A percentile compares a stretch with the other conserved stretches of the same genome.
phyloP scores from a whole-genome alignment of 116 monocot genomes.

The Papilionanthe hybrid region DNA sequence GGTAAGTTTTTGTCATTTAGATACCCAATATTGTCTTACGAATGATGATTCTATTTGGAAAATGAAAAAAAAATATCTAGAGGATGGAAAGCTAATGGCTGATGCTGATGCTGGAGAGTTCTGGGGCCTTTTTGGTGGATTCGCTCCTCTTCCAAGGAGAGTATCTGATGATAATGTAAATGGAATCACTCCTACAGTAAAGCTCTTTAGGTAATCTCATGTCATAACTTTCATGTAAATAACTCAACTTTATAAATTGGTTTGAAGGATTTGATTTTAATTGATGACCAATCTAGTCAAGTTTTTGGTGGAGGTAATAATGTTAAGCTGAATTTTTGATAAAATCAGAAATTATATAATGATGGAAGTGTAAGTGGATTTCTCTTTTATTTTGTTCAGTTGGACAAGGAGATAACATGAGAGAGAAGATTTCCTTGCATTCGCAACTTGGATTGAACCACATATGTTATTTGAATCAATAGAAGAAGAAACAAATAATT shows the following conservation, averaged over 20 bases:
- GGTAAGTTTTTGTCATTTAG: slow-evolving; percentile 42
- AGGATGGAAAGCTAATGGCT: slow-evolving; percentile 83
- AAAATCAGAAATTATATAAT: background rate
- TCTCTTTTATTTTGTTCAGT: background rate
- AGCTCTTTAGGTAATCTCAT: slow-evolving; percentile 42
- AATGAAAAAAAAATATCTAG: slow-evolving; percentile 25
- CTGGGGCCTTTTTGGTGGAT: slow-evolving; percentile 75
- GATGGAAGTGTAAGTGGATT: background rate
- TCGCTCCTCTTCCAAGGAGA: slow-evolving; percentile 75
- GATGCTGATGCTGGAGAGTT: slow-evolving; percentile 78
- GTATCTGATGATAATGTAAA: slow-evolving; percentile 28
- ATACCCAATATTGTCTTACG: background rate
- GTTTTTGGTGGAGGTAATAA: background rate
- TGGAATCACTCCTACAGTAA: slow-evolving; percentile 21
- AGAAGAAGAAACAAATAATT: background rate
- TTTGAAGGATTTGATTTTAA: background rate
- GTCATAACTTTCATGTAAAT: background rate
- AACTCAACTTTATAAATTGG: background rate
- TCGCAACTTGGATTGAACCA: background rate
- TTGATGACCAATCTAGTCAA: background rate
- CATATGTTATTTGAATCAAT: background rate
- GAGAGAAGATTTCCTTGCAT: background rate
- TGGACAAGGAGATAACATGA: background rate
- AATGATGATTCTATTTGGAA: slow-evolving; percentile 3
- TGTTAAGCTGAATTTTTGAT: background rate